A percentile compares a stretch with the other conserved stretches of the same genome.
Evolutionary conservation across 257 asterid species (phyloP).

Genomic region (Nicotiana obtusifolia): DNA sequence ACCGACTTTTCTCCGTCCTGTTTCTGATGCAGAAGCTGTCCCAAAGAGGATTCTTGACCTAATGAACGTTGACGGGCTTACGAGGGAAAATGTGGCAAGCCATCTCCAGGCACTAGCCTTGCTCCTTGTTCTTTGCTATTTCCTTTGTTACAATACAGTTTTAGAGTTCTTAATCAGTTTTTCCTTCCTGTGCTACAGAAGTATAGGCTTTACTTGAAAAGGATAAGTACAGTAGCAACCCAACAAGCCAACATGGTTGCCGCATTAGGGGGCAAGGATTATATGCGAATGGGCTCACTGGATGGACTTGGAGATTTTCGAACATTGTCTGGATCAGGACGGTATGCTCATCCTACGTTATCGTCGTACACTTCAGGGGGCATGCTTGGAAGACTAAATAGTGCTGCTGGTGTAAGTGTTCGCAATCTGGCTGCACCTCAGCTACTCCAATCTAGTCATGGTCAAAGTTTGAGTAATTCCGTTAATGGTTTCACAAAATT

Average conservation of each 20-base stretch:
- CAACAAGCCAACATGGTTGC: slow-evolving; percentile 81
- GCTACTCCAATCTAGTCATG: slow-evolving; percentile 45
- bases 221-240: slow-evolving; percentile 55
- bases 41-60: slow-evolving; percentile 84
- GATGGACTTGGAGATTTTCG: slow-evolving; percentile 65
- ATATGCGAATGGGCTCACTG: slow-evolving; percentile 48
- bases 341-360: slow-evolving; percentile 38
- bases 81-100: slow-evolving; percentile 89
- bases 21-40: slow-evolving; percentile 65
- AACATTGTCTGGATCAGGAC: slow-evolving; percentile 49
- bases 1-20: neutral
- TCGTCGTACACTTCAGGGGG: slow-evolving; percentile 49
- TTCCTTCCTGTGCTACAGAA: slow-evolving; percentile 44
- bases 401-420: slow-evolving; percentile 47
- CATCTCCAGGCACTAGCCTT: slow-evolving; percentile 75
- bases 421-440: slow-evolving; percentile 38
- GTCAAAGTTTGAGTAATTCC: slow-evolving; percentile 45
- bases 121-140: slow-evolving; percentile 5
- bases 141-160: neutral
- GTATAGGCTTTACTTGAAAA: slow-evolving; percentile 75
- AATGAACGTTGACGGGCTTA: slow-evolving; percentile 85
- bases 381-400: slow-evolving; percentile 69
- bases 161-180: neutral
- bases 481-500: slow-evolving; percentile 37
- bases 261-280: slow-evolving; percentile 68